A percentile compares a stretch with the other conserved stretches of the same genome.
These are phyloP conservation scores for Ambrosiella beaveri DNA, from an alignment of 2,329 filamentous ascomycete species.

Conservation along the genomic window DNA sequence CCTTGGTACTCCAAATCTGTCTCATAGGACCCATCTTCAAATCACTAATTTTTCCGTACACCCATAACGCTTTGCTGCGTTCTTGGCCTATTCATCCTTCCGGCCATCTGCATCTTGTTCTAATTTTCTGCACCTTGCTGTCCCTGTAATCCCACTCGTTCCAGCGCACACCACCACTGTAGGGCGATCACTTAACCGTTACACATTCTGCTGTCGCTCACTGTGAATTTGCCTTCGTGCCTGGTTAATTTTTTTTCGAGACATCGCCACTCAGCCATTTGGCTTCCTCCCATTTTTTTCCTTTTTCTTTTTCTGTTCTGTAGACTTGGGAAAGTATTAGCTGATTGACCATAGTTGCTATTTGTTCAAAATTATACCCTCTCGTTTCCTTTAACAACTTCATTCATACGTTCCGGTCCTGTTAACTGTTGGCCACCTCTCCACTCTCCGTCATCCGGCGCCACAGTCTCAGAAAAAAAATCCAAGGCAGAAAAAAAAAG, in stretches of 20 bases:
- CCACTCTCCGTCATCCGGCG: neutral
- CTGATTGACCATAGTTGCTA: neutral
- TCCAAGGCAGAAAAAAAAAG: neutral
- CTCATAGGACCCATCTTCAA: neutral
- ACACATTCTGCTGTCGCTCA: neutral
- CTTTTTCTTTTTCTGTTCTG: neutral
- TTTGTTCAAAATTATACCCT: neutral
- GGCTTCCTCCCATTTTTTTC: neutral
- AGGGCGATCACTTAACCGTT: neutral
- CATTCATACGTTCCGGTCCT: neutral
- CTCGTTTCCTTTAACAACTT: neutral
- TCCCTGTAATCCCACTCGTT: neutral
- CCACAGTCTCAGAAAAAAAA: neutral
- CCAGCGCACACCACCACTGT: neutral
- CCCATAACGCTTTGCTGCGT: neutral
- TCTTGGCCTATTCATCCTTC: neutral
- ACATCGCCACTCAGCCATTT: neutral
- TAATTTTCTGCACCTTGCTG: neutral
- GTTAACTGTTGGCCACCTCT: neutral
- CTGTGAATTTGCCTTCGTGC: neutral
- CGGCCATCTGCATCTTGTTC: neutral
- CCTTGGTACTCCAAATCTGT: neutral
- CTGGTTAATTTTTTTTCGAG: neutral
- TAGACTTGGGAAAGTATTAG: neutral
- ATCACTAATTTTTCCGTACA: neutral